Base-by-base conservation (phyloP, 2,329 filamentous ascomycete genomes). In the Rhinocladiella mackenziei region DNA sequence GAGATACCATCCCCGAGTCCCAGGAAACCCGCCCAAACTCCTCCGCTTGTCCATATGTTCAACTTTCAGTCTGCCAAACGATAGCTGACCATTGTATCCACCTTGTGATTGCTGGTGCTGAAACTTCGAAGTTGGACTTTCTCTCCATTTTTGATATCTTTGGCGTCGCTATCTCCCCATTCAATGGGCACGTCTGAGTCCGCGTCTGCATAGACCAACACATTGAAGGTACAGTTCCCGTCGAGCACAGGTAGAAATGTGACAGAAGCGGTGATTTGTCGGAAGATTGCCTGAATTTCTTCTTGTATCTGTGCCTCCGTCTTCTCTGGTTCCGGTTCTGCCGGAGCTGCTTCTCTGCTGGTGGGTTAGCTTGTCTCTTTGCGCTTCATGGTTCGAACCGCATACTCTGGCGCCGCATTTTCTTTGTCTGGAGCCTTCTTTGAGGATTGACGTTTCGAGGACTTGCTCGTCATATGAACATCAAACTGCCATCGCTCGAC, bases 401-500 rank as follows among this genome's bases (percentile, higher is more conserved):
- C 72, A 46, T 70, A 80, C 76, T 69, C 69, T 26, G 77, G 66
- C 2, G 69, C 64, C 8, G 74, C 66, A 61, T 94, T 92, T 63
- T 94, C 86, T 57, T 88, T 83, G 59, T 86, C 81, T 3, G 58
- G 62, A 3, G 69, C 56, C 46, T 70, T 72, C 49, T 72, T 73
- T 19, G 73, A 66, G 17, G 72, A 64, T 53, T 71, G 71, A 51
- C 64, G 66, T 57, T 73, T 76, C 10, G 70, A 65, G 20, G 62
- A 56, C 56, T 76, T 76, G 44, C 71, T 67, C 65, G 78, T 70
- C 57, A 78, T 74, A 68, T 83, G 68, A 57, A 94, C 91, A 65
- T 96, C 89, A 61, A 98, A 98, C 65, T 98, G 91, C 92, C 92
- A 98, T 54, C 92, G 77, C 72, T 98, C 92, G 32, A 98, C 81